These are phyloP conservation scores for Rhododendron mucronatum DNA, from an alignment of 148 eudicot species.

Conservation along the genomic window DNA sequence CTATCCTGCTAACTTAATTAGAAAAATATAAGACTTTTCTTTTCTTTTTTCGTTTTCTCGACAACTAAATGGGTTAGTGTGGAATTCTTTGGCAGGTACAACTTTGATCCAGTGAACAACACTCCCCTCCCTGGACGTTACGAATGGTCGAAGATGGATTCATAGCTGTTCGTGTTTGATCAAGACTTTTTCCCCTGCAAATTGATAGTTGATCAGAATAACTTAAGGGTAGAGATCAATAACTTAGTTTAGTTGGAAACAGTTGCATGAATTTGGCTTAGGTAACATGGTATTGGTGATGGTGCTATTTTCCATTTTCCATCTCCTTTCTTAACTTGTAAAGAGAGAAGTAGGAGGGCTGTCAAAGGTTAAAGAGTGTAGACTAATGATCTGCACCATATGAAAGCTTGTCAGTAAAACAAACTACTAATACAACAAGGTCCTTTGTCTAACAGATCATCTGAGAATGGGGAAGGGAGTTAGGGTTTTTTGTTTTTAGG, in stretches of 20 bases:
- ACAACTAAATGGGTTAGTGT: background rate
- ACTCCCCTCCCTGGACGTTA: constrained; percentile 49
- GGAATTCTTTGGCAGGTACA: constrained; percentile 36
- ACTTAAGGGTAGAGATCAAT: too few relatives aligned
- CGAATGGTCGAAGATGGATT: constrained; percentile 40
- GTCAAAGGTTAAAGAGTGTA: constrained; percentile 19
- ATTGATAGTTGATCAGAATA: background rate
- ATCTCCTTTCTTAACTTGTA: constrained; percentile 28
- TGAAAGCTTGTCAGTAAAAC: constrained; percentile 8
- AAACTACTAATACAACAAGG: constrained; percentile 21
- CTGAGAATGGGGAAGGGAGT: constrained; percentile 7
- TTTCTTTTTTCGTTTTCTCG: background rate
- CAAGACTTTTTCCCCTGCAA: background rate
- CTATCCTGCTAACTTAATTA: background rate
- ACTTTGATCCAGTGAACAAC: constrained; percentile 48
- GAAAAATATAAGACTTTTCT: background rate
- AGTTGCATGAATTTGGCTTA: constrained; percentile 14
- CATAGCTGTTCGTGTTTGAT: constrained; percentile 9
- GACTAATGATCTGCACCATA: constrained; percentile 35
- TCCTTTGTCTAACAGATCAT: constrained; percentile 32
- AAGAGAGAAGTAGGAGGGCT: constrained; percentile 22
- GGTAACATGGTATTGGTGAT: constrained; percentile 14
- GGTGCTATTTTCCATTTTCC: constrained; percentile 19
- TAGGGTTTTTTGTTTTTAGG: background rate
- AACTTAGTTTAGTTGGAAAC: constrained; percentile 12